Evolutionary conservation across 176 grass and related monocot species (phyloP).

Genomic region (Triticum urartu): DNA sequence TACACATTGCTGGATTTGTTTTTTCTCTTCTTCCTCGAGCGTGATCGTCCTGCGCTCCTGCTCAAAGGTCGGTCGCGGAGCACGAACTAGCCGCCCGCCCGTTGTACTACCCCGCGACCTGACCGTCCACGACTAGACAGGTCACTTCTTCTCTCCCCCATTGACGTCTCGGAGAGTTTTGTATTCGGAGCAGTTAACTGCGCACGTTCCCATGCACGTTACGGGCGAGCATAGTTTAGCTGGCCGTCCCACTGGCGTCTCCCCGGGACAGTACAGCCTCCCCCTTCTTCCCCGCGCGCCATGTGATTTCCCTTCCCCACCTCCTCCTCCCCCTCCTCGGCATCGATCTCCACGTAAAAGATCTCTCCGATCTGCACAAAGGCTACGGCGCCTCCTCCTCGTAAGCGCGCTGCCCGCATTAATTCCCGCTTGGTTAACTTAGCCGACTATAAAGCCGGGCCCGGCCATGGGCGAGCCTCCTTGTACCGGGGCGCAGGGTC

Average conservation of each 20-base stretch:
- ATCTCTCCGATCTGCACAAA: conserved; percentile 31
- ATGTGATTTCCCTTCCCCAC: conserved; percentile 33
- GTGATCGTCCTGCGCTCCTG: no score
- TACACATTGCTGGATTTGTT: no score
- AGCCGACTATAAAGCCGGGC: conserved; percentile 29
- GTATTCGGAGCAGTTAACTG: neutral
- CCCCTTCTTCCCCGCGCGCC: conserved; percentile 28
- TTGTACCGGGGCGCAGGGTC: conserved; percentile 41
- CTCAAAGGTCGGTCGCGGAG: no score
- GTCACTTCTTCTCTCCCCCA: neutral
- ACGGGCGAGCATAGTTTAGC: conserved; percentile 38
- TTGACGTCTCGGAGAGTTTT: neutral
- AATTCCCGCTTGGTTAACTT: neutral
- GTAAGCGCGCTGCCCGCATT: neutral
- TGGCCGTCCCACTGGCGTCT: neutral
- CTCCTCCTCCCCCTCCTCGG: conserved; percentile 10
- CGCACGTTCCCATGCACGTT: conserved; percentile 20
- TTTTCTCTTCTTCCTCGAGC: no score
- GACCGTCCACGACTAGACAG: no score
- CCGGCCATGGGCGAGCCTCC: conserved; percentile 7
- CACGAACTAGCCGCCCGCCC: no score
- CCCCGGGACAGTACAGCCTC: conserved; percentile 5
- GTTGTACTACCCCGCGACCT: no score
- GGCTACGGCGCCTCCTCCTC: neutral
- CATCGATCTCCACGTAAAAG: conserved; percentile 42